A percentile compares a stretch with the other conserved stretches of the same genome.
phyloP scores from a whole-genome alignment of 148 eudicot genomes.

The Rhododendron griersonianum region DNA sequence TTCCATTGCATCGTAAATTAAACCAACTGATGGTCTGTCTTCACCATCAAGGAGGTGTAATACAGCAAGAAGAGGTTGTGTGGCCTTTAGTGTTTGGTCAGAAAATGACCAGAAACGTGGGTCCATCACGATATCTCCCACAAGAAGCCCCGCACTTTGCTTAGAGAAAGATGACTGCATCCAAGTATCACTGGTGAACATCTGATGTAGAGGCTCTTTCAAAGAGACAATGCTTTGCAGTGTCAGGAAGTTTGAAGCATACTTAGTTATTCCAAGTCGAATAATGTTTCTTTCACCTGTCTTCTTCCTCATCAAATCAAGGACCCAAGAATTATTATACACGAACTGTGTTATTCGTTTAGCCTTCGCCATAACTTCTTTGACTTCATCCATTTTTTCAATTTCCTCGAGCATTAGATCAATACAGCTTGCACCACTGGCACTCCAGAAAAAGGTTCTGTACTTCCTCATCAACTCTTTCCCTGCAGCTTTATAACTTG shows the following conservation, averaged over 20 bases:
- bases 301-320: conserved; percentile 5
- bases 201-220: conserved; percentile 4
- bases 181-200: conserved; percentile 10
- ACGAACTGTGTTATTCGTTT: conserved; percentile 23
- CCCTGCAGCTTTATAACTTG: conserved; percentile 18
- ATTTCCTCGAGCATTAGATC: conserved; percentile 18
- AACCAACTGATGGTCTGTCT: conserved; percentile 22
- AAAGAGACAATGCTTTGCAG: conserved; percentile 14
- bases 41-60: conserved; percentile 14
- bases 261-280: conserved; percentile 15
- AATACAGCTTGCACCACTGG: conserved; percentile 25
- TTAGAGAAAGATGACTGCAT: conserved; percentile 6
- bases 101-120: conserved; percentile 17
- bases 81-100: conserved; percentile 3
- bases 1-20: conserved; percentile 26
- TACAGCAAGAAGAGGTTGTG: conserved; percentile 21
- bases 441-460: conserved; percentile 24
- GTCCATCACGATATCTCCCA: conserved; percentile 13
- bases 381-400: conserved; percentile 15
- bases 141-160: conserved; percentile 7
- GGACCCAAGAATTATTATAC: conserved; percentile 7
- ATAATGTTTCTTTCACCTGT: conserved; percentile 8
- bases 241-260: conserved; percentile 23
- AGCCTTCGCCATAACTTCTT: conserved; percentile 15
- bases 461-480: conserved; percentile 11